Evolutionary conservation across 2,329 filamentous ascomycete species (phyloP).

Genomic region (Phyllosticta capitalensis): DNA sequence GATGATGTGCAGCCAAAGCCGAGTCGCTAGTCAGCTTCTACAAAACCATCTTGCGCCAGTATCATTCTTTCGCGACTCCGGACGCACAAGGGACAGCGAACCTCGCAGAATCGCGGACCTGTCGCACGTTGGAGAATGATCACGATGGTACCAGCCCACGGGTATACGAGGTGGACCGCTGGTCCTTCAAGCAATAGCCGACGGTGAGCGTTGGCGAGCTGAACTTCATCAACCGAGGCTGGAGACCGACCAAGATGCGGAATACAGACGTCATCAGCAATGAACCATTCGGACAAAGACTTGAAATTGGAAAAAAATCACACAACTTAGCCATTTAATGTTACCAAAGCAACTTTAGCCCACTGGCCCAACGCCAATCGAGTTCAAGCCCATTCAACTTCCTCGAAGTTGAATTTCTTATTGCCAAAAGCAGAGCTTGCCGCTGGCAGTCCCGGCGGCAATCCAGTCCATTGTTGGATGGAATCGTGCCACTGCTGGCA

Average conservation of each 20-base stretch:
- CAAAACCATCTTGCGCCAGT: too few species aligned
- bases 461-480: slow-evolving; percentile 87
- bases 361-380: not conserved
- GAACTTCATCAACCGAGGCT: too few species aligned
- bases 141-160: too few species aligned
- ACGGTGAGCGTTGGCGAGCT: too few species aligned
- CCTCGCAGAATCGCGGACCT: too few species aligned
- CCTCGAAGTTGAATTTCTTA: slow-evolving; percentile 27
- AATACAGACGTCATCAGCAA: not conserved
- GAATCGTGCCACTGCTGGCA: slow-evolving; percentile 85
- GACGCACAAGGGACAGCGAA: too few species aligned
- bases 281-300: not conserved
- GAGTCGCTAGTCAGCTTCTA: not conserved
- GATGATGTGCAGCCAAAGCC: not conserved
- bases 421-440: slow-evolving; percentile 88
- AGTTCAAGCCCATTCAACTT: not conserved
- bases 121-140: too few species aligned
- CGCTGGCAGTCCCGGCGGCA: slow-evolving; percentile 80
- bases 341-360: not conserved
- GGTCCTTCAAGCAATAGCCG: too few species aligned
- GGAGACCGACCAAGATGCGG: too few species aligned
- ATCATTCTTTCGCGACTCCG: not conserved
- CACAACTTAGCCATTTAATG: not conserved
- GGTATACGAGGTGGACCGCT: too few species aligned
- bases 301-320: not conserved